These are phyloP conservation scores for Haplosporangium gracile DNA, from an alignment of 192 early-diverging fungal species.

Conservation along the genomic window DNA sequence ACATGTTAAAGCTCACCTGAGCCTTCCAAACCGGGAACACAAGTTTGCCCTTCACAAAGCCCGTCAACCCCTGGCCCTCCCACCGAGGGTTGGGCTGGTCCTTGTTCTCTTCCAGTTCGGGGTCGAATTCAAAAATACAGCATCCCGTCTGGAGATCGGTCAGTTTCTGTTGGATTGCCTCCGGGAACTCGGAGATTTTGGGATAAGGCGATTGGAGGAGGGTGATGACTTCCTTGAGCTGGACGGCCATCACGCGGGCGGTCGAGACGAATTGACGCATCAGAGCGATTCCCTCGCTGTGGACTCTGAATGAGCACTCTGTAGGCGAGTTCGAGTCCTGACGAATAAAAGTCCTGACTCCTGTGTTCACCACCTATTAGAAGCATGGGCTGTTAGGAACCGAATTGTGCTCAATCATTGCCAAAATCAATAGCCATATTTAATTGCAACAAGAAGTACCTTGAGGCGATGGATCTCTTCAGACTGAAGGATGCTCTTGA, in stretches of 20 bases:
- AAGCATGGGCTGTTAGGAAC: neutral
- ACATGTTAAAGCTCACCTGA: conserved; percentile 77
- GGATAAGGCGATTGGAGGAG: conserved; percentile 56
- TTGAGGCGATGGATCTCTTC: conserved; percentile 72
- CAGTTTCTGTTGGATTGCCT: conserved; percentile 56
- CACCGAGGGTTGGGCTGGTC: conserved; percentile 50
- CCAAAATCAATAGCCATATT: no score
- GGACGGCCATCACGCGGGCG: conserved; percentile 41
- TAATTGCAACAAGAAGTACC: conserved; percentile 16
- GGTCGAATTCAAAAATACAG: conserved; percentile 71
- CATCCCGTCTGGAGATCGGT: conserved; percentile 57
- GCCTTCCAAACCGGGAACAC: conserved; percentile 82
- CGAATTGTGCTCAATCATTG: neutral
- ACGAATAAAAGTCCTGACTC: conserved; percentile 89
- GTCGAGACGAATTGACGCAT: conserved; percentile 59
- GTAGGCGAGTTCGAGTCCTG: conserved; percentile 70
- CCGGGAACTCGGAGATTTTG: conserved; percentile 60
- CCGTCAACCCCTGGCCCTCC: conserved; percentile 53
- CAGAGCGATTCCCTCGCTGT: conserved; percentile 76
- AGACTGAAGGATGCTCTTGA: conserved; percentile 79
- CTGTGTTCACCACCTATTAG: conserved; percentile 89
- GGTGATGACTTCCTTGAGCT: conserved; percentile 36
- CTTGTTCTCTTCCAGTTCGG: conserved; percentile 54
- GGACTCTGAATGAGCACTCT: conserved; percentile 75
- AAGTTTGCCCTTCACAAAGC: conserved; percentile 59